Evolutionary conservation across 2,329 filamentous ascomycete genomes (phyloP).

Genomic region (Meredithiella fracta): DNA sequence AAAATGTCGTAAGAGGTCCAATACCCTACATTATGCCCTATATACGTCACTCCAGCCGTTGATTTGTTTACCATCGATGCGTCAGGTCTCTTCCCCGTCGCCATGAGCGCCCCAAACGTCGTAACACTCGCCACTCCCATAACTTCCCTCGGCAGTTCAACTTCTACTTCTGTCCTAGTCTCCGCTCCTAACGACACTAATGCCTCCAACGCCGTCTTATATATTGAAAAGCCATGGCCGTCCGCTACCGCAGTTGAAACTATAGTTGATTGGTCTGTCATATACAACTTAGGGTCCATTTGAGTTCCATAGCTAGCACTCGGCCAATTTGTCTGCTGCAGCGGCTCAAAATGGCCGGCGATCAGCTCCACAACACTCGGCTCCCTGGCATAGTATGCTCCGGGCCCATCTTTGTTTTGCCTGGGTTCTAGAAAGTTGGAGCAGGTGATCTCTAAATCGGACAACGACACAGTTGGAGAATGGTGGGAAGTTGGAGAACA

Average conservation of each 20-base stretch:
- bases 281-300: no score
- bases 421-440: no score
- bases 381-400: no score
- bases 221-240: slow-evolving; percentile 12
- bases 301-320: no score
- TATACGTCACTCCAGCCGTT: background rate
- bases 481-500: no score
- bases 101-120: background rate
- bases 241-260: background rate
- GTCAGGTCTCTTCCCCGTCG: slow-evolving; percentile 11
- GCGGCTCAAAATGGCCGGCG: no score
- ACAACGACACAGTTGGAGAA: no score
- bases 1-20: slow-evolving; percentile 26
- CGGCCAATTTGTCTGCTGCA: no score
- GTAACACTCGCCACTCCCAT: background rate
- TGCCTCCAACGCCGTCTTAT: slow-evolving; percentile 22
- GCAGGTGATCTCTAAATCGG: no score
- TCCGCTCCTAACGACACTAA: slow-evolving; percentile 22
- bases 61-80: background rate
- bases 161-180: background rate
- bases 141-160: background rate
- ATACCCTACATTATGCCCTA: slow-evolving; percentile 7
- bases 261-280: no score
- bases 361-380: no score
- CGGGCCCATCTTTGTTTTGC: no score